Evolutionary conservation across 345 rosid species (phyloP).

Genomic region (Psidium guajava): DNA sequence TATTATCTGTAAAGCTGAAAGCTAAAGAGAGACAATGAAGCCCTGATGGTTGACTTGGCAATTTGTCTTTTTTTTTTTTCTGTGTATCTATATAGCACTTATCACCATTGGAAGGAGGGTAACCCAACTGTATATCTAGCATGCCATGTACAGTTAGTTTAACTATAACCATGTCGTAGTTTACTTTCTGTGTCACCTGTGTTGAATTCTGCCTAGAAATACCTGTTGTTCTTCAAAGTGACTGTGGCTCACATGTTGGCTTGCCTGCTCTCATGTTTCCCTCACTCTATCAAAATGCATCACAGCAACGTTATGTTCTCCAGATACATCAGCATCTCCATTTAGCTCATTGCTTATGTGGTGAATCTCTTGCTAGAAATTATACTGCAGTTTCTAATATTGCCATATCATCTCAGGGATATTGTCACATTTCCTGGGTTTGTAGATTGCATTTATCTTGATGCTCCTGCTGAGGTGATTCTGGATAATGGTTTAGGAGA

Average conservation of each 20-base stretch:
- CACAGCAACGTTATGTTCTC: not conserved
- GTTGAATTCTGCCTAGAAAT: not conserved
- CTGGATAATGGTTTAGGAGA: slow-evolving; percentile 89
- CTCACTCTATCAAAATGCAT: not conserved
- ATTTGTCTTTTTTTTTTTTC: not conserved
- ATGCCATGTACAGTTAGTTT: not conserved
- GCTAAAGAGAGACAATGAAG: not conserved
- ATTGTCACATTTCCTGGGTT: slow-evolving; percentile 75
- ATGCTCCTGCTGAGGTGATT: slow-evolving; percentile 47
- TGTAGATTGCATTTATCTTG: slow-evolving; percentile 77
- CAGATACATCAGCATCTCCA: not conserved
- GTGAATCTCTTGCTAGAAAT: not conserved
- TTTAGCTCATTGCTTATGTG: not conserved
- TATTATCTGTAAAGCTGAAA: not conserved
- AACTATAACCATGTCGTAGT: not conserved
- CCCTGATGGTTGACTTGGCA: not conserved
- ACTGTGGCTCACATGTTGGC: not conserved
- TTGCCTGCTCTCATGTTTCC: not conserved
- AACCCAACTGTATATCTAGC: not conserved
- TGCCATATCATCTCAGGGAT: slow-evolving; percentile 35
- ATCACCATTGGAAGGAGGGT: not conserved
- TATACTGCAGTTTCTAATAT: not conserved
- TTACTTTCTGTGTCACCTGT: not conserved
- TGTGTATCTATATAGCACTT: not conserved
- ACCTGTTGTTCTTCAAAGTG: not conserved